phyloP scores from a whole-genome alignment of 2,329 filamentous ascomycete species.

The Monosporascus sp. region DNA sequence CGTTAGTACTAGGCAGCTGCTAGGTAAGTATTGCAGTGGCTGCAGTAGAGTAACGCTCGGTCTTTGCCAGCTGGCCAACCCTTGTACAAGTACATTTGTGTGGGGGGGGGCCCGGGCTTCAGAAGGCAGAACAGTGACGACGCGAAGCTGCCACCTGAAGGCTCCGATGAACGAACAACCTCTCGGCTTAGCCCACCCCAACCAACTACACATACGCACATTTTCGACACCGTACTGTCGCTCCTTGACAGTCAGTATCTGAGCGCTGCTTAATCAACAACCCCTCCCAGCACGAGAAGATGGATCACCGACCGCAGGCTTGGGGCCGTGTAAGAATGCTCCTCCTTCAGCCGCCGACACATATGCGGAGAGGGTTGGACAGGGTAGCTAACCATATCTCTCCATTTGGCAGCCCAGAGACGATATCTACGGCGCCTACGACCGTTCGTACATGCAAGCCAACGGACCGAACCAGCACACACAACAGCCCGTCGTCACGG shows the following conservation, averaged over 20 bases:
- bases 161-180: neutral
- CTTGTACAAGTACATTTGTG: neutral
- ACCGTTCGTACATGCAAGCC: constrained; percentile 74
- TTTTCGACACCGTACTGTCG: too few relatives aligned
- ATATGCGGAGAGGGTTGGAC: constrained; percentile 1
- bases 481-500: constrained; percentile 88
- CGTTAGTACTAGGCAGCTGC: too few relatives aligned
- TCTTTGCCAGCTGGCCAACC: neutral
- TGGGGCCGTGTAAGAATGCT: constrained; percentile 61
- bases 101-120: constrained; percentile 3
- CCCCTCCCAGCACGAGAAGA: constrained; percentile 25
- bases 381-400: constrained; percentile 28
- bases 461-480: constrained; percentile 76
- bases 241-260: too few relatives aligned
- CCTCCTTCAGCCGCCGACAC: constrained; percentile 1
- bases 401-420: constrained; percentile 70
- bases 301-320: constrained; percentile 69
- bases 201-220: too few relatives aligned
- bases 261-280: neutral
- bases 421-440: constrained; percentile 93
- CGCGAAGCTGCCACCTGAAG: constrained; percentile 1
- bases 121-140: constrained; percentile 12
- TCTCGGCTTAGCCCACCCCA: neutral
- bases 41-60: neutral
- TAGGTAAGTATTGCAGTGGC: neutral